Conservation (phyloP, 805 yeast genomes). For the Candida piceae region DNA sequence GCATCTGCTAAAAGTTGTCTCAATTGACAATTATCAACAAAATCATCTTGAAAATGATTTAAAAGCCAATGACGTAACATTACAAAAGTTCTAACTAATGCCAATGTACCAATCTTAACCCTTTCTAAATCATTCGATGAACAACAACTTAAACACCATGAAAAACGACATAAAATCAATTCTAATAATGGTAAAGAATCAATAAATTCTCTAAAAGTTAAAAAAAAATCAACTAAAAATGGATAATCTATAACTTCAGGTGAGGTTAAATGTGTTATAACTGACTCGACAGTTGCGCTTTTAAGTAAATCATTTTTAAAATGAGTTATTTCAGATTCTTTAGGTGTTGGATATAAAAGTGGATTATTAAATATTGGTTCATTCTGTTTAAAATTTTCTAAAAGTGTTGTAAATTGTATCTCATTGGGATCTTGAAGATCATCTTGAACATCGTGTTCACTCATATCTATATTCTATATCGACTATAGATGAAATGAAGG, state of each 20-base stretch:
- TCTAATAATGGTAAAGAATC: constrained; percentile 54
- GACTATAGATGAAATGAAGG: too few species aligned
- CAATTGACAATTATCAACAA: constrained; percentile 47
- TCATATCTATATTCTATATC: too few species aligned
- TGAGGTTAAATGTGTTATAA: constrained; percentile 60
- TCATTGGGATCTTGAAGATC: background rate
- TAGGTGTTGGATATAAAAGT: constrained; percentile 29
- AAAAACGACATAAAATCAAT: constrained; percentile 56
- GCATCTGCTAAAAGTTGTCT: constrained; percentile 39
- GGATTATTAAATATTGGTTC: constrained; percentile 32
- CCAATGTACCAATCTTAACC: constrained; percentile 53
- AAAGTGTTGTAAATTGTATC: constrained; percentile 10
- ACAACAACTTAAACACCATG: constrained; percentile 56
- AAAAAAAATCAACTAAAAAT: constrained; percentile 77
- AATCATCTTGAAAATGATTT: constrained; percentile 85
- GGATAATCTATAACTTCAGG: constrained; percentile 74
- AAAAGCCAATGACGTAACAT: constrained; percentile 84
- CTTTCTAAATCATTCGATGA: constrained; percentile 16
- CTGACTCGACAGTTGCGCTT: constrained; percentile 32
- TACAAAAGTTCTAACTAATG: constrained; percentile 78
- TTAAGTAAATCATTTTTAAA: constrained; percentile 14
- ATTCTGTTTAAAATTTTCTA: constrained; percentile 26
- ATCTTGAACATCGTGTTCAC: too few species aligned
- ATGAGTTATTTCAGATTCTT: constrained; percentile 28
- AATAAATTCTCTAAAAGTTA: constrained; percentile 72